phyloP scores from a whole-genome alignment of 345 rosid species.

The Aegle marmelos region DNA sequence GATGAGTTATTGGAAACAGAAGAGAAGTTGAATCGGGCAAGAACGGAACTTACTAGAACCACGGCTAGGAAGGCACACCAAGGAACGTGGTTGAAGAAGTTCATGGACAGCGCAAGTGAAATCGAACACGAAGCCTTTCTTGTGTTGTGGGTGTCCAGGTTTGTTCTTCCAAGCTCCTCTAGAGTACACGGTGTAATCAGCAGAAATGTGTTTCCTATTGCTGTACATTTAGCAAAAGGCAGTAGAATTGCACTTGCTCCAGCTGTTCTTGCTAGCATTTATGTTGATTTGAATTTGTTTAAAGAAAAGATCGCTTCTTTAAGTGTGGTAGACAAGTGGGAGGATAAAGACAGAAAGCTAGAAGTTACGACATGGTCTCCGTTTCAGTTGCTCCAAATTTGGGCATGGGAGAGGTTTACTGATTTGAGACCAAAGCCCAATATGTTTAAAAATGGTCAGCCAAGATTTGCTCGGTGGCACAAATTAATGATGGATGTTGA shows the following conservation, averaged over 20 bases:
- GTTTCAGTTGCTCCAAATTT: conserved; percentile 33
- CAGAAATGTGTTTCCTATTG: conserved; percentile 17
- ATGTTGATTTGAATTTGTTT: conserved; percentile 30
- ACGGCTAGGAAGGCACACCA: not conserved
- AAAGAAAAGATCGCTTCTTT: conserved; percentile 18
- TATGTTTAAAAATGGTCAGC: conserved; percentile 16
- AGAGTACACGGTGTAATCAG: not conserved
- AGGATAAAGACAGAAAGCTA: not conserved
- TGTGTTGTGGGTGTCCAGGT: conserved; percentile 34
- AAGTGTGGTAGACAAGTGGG: not conserved
- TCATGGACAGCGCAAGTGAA: conserved; percentile 22
- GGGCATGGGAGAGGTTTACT: conserved; percentile 46
- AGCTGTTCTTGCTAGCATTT: conserved; percentile 38
- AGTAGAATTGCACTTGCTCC: conserved; percentile 43
- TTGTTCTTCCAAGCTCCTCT: conserved; percentile 9
- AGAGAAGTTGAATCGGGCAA: conserved; percentile 10
- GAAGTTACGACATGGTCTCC: conserved; percentile 24
- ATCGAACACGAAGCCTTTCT: conserved; percentile 52
- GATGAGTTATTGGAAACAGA: conserved; percentile 18
- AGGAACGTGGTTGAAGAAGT: conserved; percentile 16
- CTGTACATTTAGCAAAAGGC: conserved; percentile 37
- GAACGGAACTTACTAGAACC: not conserved
- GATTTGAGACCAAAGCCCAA: conserved; percentile 27
- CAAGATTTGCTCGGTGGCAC: conserved; percentile 39
- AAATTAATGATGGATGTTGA: not conserved